These are phyloP conservation scores for Skeletonema grethae DNA, from an alignment of 108 stramenopile genomes.

Conservation along the genomic window DNA sequence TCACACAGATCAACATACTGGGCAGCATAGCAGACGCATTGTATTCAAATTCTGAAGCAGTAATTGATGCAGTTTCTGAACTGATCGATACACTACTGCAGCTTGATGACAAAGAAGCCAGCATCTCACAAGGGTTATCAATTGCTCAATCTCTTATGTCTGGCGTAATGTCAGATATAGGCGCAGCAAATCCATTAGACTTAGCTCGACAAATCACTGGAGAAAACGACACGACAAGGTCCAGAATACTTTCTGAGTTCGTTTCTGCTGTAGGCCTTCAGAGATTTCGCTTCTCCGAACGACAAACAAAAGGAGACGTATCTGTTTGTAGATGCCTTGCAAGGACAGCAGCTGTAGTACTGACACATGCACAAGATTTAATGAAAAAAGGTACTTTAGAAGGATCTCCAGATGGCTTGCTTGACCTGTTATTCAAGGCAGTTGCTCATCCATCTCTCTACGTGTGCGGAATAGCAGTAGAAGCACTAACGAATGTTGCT, in stretches of 20 bases:
- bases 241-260: conserved; percentile 58
- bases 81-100: conserved; percentile 62
- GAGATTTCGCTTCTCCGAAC: conserved; percentile 70
- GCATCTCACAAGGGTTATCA: conserved; percentile 25
- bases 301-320: conserved; percentile 47
- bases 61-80: conserved; percentile 74
- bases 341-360: conserved; percentile 47
- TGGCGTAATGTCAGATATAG: not conserved
- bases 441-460: conserved; percentile 66
- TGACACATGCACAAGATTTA: conserved; percentile 35
- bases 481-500: conserved; percentile 46
- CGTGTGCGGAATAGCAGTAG: conserved; percentile 63
- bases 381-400: conserved; percentile 25
- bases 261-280: conserved; percentile 70
- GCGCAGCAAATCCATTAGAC: conserved; percentile 14
- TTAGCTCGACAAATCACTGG: conserved; percentile 30
- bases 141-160: conserved; percentile 38
- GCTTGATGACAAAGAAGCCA: conserved; percentile 17
- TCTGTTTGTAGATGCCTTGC: conserved; percentile 56
- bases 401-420: conserved; percentile 44
- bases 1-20: conserved; percentile 65
- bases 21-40: conserved; percentile 68
- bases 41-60: conserved; percentile 66
- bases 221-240: conserved; percentile 61
- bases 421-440: conserved; percentile 69